Percentiles rank a stretch among this genome's conserved stretches.
Evolutionary conservation across 2,329 filamentous ascomycete species (phyloP).

Genomic region (Aspergillus nomiae): DNA sequence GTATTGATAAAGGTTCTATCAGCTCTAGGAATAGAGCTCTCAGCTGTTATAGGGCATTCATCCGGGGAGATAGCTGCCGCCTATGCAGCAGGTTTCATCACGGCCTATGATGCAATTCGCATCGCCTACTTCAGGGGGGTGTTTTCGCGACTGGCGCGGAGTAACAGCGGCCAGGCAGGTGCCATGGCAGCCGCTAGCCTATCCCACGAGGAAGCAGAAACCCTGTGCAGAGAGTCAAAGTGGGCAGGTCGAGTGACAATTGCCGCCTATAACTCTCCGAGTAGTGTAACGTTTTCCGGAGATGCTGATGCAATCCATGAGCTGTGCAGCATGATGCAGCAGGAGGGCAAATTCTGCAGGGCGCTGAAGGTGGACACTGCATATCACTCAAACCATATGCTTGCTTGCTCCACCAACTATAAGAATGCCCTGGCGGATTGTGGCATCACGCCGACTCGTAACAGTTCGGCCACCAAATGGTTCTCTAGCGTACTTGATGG

Average conservation of each 20-base stretch:
- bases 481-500: no score
- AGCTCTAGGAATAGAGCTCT: slow-evolving; percentile 32
- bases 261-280: slow-evolving; percentile 39
- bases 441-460: neutral
- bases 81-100: slow-evolving; percentile 49
- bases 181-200: slow-evolving; percentile 52
- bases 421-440: neutral
- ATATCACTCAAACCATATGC: slow-evolving; percentile 11
- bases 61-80: slow-evolving; percentile 54
- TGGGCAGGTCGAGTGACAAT: slow-evolving; percentile 17
- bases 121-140: slow-evolving; percentile 50
- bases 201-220: slow-evolving; percentile 33
- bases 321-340: slow-evolving; percentile 14
- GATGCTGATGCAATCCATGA: slow-evolving; percentile 22
- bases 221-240: slow-evolving; percentile 19
- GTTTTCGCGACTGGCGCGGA: slow-evolving; percentile 12
- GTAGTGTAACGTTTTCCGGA: slow-evolving; percentile 30
- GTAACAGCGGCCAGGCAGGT: slow-evolving; percentile 29
- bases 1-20: slow-evolving; percentile 19
- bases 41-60: slow-evolving; percentile 49
- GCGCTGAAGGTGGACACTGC: slow-evolving; percentile 5
- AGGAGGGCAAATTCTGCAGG: slow-evolving; percentile 1
- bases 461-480: neutral
- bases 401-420: neutral
- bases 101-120: slow-evolving; percentile 41